Base-by-base conservation (phyloP, 2,329 filamentous ascomycete species). In the Chaetomium strumarium region DNA sequence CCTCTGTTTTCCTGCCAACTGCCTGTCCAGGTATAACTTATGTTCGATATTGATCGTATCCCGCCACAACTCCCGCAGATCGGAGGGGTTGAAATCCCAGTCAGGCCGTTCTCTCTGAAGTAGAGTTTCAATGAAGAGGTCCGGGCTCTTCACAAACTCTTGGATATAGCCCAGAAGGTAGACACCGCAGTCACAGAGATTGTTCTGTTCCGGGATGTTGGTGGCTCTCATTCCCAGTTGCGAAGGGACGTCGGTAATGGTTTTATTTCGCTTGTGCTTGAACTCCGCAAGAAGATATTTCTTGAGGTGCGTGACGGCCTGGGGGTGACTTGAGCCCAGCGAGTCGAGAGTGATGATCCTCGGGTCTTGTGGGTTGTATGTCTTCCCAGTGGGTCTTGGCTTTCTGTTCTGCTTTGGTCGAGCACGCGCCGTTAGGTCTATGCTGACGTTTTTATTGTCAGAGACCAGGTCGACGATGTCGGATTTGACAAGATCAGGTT, bases 301-400 rank as follows among this genome's bases (percentile, higher is more conserved):
- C 62, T 85, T 90, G 30, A 99, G 73, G 34, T 79, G 77, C 43
- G 68, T 77, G 56, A 86, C 81, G 6, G 89, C 87, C 1, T 75
- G 70, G 1, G 79, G 74, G 60, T 91, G 89, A 0, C 73, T 42
- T 5, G 68, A 62, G n/a, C 83, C 84, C 1, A 97, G 75, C 0
- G 93, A 97, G 67, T 99, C 93, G 24, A 97, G 79, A 0, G 89
- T 90, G 58, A 97, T 84, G 56, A 97, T 90, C 34, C 81, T 79
- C 1, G 89, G 83, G 46, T 82, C 75, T 9, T 70, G 71, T 1
- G 73, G 69, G 49, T 80, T 72, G 52, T 72, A 70, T 56, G 73
- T 79, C 31, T 68, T 57, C 38, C 44, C 31, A 2, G 37, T 46
- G 10, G 49, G n/a, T 6, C 30, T 51, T 48, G 66, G 69, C 29